These are phyloP conservation scores for Penicillium olsonii DNA, from an alignment of 2,329 filamentous ascomycete species.

Conservation along the genomic window DNA sequence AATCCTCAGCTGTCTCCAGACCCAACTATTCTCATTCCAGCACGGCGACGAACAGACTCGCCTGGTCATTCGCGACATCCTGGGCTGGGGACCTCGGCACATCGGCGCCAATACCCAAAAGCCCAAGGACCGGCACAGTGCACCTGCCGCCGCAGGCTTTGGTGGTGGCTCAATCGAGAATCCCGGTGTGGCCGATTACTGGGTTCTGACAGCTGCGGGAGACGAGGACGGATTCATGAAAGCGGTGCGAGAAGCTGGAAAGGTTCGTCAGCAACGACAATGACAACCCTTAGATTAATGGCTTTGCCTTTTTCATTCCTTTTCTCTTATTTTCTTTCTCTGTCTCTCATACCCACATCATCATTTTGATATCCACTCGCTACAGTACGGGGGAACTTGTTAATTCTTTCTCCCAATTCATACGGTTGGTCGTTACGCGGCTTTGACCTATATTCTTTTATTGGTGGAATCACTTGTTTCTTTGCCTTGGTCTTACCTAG, in stretches of 20 bases:
- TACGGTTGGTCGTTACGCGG: conserved; percentile 9
- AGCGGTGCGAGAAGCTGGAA: conserved; percentile 46
- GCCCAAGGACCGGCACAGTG: conserved; percentile 39
- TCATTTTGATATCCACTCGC: conserved; percentile 6
- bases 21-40: conserved; percentile 44
- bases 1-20: conserved; percentile 45
- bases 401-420: not conserved
- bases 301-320: conserved; percentile 1
- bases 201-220: conserved; percentile 40
- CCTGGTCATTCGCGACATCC: conserved; percentile 32
- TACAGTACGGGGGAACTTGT: not conserved
- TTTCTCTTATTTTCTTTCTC: not conserved
- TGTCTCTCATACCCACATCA: not conserved
- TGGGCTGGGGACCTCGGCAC: conserved; percentile 41
- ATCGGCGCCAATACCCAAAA: conserved; percentile 29
- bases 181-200: conserved; percentile 42
- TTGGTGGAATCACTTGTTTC: not conserved
- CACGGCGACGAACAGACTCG: conserved; percentile 40
- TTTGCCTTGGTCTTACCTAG: conserved; percentile 4
- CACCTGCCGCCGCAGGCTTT: conserved; percentile 37
- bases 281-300: not conserved
- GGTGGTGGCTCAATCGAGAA: conserved; percentile 39
- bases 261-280: conserved; percentile 31
- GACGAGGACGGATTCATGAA: conserved; percentile 46
- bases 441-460: not conserved